Percentiles rank a stretch among this genome's conserved stretches.
Conservation (phyloP, 768 basidiomycete genomes). For the Auriscalpium microsporum region DNA sequence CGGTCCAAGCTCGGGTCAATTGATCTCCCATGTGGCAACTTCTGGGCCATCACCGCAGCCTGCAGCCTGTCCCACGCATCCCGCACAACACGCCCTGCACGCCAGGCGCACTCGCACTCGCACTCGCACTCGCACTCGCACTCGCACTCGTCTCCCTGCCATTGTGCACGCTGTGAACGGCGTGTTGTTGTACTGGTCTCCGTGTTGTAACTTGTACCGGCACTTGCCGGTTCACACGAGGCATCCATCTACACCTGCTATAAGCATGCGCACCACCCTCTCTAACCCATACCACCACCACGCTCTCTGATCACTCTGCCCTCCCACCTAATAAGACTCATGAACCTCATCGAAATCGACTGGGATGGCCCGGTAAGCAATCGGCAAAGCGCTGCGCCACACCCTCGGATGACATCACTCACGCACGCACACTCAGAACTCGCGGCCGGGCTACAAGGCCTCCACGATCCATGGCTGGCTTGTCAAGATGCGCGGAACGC, state of each 20-base stretch:
- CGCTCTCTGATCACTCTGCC: background rate
- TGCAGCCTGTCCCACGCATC: no score
- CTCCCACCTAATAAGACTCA: background rate
- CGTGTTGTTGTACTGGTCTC: background rate
- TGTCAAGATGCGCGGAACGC: slow-evolving; percentile 15
- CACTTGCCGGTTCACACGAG: background rate
- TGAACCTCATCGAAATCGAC: slow-evolving; percentile 5
- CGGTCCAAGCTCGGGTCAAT: background rate
- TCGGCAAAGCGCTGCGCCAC: background rate
- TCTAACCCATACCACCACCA: background rate
- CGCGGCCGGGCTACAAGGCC: slow-evolving; percentile 5
- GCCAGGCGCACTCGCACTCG: background rate
- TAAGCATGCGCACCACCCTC: background rate
- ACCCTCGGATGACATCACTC: background rate
- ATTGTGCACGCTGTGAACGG: background rate
- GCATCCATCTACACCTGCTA: background rate
- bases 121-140: no score
- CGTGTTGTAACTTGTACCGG: no score
- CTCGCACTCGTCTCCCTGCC: background rate
- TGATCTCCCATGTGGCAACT: no score
- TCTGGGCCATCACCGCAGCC: no score
- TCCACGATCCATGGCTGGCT: slow-evolving; percentile 18
- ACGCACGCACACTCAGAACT: slow-evolving; percentile 5
- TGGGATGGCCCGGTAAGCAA: slow-evolving; percentile 10
- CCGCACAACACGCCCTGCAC: no score